phyloP scores from a whole-genome alignment of 768 basidiomycete genomes.

The Fomitopsis pulvina region DNA sequence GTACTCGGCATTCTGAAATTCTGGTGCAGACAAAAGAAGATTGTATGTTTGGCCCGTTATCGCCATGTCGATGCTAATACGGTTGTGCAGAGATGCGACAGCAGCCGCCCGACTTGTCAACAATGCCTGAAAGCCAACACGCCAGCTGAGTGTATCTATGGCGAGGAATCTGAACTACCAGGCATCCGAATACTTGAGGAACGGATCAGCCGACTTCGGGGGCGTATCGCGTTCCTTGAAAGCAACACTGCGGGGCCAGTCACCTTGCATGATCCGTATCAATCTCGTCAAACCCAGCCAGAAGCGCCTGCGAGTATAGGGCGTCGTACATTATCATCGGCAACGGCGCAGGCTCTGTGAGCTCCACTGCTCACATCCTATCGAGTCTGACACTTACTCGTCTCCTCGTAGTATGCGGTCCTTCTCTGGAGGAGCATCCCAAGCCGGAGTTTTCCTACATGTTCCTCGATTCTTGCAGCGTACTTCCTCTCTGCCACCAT shows the following conservation, averaged over 20 bases:
- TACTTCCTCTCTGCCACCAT: conserved; percentile 27
- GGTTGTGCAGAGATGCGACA: conserved; percentile 54
- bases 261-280: conserved; percentile 21
- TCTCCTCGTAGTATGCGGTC: not conserved
- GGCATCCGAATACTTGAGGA: conserved; percentile 56
- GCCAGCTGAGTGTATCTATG: conserved; percentile 64
- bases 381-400: no score
- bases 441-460: conserved; percentile 65
- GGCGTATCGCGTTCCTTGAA: conserved; percentile 34
- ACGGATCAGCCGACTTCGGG: conserved; percentile 46
- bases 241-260: conserved; percentile 13
- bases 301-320: not conserved
- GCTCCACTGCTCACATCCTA: no score
- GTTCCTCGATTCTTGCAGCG: conserved; percentile 34
- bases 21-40: conserved; percentile 37
- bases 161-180: conserved; percentile 45
- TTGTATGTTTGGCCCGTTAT: conserved; percentile 26
- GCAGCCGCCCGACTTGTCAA: conserved; percentile 53
- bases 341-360: not conserved
- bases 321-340: not conserved
- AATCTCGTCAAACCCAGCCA: not conserved
- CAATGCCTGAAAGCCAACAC: conserved; percentile 55
- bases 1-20: not conserved
- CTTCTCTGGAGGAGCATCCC: conserved; percentile 47
- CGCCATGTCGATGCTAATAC: not conserved